Evolutionary conservation across 768 basidiomycete genomes (phyloP).

Genomic region (Boletales sp.): DNA sequence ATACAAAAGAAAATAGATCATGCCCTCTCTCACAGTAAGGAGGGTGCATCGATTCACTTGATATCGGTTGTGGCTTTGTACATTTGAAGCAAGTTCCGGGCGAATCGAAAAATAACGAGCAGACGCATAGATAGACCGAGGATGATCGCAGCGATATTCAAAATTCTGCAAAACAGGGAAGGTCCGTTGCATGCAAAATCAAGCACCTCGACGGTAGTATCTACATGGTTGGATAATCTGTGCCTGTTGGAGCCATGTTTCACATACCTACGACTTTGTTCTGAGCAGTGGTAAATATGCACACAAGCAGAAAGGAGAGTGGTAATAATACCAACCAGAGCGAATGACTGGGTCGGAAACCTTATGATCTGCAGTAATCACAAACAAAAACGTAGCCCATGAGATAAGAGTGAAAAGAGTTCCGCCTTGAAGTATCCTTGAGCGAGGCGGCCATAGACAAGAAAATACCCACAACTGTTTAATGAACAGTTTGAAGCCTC

Average conservation of each 20-base stretch:
- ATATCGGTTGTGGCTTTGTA: too few species aligned
- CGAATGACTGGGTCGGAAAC: neutral
- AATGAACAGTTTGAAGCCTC: neutral
- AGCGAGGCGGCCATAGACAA: too few species aligned
- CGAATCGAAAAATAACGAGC: neutral
- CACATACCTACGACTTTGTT: neutral
- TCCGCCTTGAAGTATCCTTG: too few species aligned
- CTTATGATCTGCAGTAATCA: neutral
- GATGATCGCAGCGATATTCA: neutral
- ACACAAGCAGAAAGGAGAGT: neutral
- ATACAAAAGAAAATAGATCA: neutral
- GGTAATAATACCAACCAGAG: neutral
- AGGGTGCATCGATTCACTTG: neutral
- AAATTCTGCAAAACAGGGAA: neutral
- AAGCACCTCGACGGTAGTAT: neutral
- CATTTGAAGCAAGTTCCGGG: too few species aligned
- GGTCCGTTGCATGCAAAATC: neutral
- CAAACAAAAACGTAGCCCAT: neutral
- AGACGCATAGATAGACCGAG: neutral
- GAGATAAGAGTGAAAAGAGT: too few species aligned
- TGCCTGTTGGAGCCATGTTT: neutral
- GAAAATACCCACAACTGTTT: too few species aligned
- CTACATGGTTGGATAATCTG: neutral
- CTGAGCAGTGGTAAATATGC: neutral
- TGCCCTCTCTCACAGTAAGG: neutral